These are phyloP conservation scores for Trichoderma reesei DNA, from an alignment of 495 filamentous ascomycete genomes.

Conservation along the genomic window DNA sequence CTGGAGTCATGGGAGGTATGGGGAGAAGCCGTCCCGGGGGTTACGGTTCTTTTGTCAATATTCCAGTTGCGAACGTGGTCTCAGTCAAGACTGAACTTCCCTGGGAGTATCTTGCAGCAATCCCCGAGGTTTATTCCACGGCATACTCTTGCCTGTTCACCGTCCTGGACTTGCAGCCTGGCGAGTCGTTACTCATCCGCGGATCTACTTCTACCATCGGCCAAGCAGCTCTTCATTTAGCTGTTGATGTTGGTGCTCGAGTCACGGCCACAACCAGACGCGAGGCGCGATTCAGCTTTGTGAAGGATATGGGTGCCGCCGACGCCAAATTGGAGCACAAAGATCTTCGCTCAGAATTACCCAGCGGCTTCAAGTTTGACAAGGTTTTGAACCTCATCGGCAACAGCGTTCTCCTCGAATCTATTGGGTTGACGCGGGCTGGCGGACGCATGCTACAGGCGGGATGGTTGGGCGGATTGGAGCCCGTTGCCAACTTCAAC, in stretches of 20 bases:
- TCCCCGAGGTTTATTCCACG: conserved; percentile 36
- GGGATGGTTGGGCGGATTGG: conserved; percentile 38
- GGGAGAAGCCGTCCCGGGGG: conserved; percentile 30
- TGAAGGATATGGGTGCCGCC: conserved; percentile 25
- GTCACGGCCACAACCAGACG: conserved; percentile 34
- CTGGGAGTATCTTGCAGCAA: conserved; percentile 34
- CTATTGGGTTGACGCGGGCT: conserved; percentile 23
- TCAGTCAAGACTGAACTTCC: conserved; percentile 21
- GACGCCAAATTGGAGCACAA: conserved; percentile 22
- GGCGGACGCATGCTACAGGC: conserved; percentile 34
- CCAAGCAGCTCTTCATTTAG: conserved; percentile 35
- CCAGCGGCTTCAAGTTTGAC: conserved; percentile 24
- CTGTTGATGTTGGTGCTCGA: conserved; percentile 28
- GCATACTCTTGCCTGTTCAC: conserved; percentile 36
- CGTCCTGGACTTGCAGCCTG: conserved; percentile 24
- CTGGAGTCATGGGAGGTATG: conserved; percentile 36
- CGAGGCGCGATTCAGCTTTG: conserved; percentile 18
- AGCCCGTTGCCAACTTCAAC: conserved; percentile 37
- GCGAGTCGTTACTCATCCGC: conserved; percentile 31
- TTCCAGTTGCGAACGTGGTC: conserved; percentile 28
- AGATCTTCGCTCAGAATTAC: conserved; percentile 13
- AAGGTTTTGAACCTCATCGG: conserved; percentile 35
- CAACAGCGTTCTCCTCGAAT: conserved; percentile 34
- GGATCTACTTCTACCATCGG: conserved; percentile 37
- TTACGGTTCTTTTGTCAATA: conserved; percentile 33